Conservation (phyloP, 257 asterid genomes). For the Asclepias syriaca region DNA sequence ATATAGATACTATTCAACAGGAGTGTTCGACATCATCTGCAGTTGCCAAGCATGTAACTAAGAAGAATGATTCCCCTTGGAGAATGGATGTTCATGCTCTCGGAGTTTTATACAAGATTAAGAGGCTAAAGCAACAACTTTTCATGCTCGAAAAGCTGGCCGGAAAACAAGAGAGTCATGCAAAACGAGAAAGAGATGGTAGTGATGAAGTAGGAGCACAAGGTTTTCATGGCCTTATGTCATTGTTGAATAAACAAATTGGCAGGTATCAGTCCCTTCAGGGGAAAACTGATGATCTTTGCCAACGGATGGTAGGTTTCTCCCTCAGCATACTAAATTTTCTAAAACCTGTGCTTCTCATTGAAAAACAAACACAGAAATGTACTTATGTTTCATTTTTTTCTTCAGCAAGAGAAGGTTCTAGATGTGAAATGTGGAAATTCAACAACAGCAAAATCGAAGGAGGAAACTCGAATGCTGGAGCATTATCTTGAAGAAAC, state of each 20-base stretch:
- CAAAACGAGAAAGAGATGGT: conserved; percentile 28
- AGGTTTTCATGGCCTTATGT: conserved; percentile 42
- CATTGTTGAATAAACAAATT: conserved; percentile 65
- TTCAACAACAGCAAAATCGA: conserved; percentile 42
- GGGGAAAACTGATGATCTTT: conserved; percentile 67
- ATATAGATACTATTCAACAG: conserved; percentile 28
- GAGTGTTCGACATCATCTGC: conserved; percentile 39
- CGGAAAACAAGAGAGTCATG: conserved; percentile 56
- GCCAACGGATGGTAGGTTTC: conserved; percentile 69
- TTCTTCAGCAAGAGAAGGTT: conserved; percentile 54
- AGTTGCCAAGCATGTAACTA: conserved; percentile 25
- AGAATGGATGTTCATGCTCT: conserved; percentile 90
- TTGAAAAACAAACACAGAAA: background rate
- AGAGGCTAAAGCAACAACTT: conserved; percentile 85
- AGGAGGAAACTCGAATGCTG: conserved; percentile 62
- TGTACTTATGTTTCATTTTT: background rate
- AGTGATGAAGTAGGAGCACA: conserved; percentile 23
- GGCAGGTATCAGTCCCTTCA: conserved; percentile 85
- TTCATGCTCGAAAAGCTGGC: conserved; percentile 74
- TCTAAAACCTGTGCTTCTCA: background rate
- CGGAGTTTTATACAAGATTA: conserved; percentile 86
- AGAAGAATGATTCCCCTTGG: conserved; percentile 34
- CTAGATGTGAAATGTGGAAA: conserved; percentile 36
- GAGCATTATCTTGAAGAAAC: conserved; percentile 88
- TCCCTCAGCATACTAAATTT: conserved; percentile 1